phyloP scores from a whole-genome alignment of 257 asterid genomes.

The Lithospermum erythrorhizon region DNA sequence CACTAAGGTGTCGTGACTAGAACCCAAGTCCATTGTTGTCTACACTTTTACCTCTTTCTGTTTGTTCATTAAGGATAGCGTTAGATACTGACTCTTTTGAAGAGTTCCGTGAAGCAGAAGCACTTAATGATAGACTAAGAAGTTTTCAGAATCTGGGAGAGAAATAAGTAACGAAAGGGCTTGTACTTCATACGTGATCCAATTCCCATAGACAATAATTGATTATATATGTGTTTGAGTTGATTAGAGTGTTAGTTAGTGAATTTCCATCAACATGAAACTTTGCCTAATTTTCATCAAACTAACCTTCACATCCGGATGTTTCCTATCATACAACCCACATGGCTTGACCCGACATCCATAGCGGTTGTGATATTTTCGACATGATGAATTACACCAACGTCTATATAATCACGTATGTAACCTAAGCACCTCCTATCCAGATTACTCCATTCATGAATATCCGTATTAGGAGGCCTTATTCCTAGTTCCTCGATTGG shows the following conservation, averaged over 20 bases:
- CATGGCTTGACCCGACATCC: neutral
- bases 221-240: constrained; percentile 2
- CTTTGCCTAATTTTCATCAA: too few species aligned
- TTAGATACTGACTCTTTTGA: neutral
- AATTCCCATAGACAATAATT: constrained; percentile 3
- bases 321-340: too few species aligned
- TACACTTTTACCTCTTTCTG: constrained; percentile 4
- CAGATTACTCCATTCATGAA: too few species aligned
- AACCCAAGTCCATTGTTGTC: too few species aligned
- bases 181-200: constrained; percentile 6
- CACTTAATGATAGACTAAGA: neutral
- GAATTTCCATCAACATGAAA: neutral
- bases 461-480: too few species aligned
- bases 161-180: constrained; percentile 7
- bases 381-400: too few species aligned
- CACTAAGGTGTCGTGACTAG: too few species aligned
- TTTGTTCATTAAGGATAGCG: constrained; percentile 7
- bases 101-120: neutral
- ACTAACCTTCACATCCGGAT: too few species aligned
- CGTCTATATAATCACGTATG: too few species aligned
- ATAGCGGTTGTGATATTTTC: too few species aligned
- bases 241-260: constrained; percentile 11
- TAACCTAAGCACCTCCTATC: too few species aligned
- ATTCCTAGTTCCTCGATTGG: too few species aligned
- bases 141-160: constrained; percentile 1